These are phyloP conservation scores for Aspergillus taichungensis DNA, from an alignment of 495 filamentous ascomycete genomes.

Conservation along the genomic window DNA sequence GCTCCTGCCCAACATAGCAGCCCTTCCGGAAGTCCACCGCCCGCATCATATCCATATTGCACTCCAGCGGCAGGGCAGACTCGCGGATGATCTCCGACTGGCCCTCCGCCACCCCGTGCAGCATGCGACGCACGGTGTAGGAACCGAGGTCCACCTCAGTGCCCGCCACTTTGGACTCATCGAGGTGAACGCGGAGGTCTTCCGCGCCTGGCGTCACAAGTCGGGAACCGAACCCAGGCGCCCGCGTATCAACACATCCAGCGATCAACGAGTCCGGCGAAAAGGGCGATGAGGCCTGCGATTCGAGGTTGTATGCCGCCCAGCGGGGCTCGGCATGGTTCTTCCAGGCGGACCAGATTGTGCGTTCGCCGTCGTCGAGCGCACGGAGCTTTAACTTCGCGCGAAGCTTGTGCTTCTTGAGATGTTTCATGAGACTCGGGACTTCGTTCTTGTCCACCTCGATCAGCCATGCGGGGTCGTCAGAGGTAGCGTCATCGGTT, in stretches of 20 bases:
- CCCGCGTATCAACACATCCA: conserved; percentile 51
- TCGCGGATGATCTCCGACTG: conserved; percentile 63
- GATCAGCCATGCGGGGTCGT: conserved; percentile 59
- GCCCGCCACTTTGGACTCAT: conserved; percentile 27
- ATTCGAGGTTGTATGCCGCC: conserved; percentile 37
- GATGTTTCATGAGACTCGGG: conserved; percentile 51
- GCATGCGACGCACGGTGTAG: conserved; percentile 64
- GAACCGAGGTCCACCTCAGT: conserved; percentile 23
- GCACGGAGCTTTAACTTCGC: conserved; percentile 62
- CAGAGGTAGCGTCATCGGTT: conserved; percentile 11
- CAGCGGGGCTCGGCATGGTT: conserved; percentile 33
- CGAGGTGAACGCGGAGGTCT: conserved; percentile 29
- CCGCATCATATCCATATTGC: conserved; percentile 71
- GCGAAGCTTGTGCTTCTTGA: conserved; percentile 76
- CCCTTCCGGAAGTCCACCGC: conserved; percentile 91
- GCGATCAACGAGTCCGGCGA: conserved; percentile 20
- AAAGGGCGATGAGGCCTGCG: conserved; percentile 23
- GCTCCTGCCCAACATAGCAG: conserved; percentile 93
- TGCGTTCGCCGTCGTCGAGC: conserved; percentile 51
- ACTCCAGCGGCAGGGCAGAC: conserved; percentile 68
- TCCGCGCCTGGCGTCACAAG: conserved; percentile 39
- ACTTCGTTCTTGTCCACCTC: conserved; percentile 69
- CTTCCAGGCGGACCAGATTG: conserved; percentile 63
- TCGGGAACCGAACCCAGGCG: conserved; percentile 59
- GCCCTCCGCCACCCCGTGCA: conserved; percentile 78